Percentiles rank a stretch among this genome's conserved stretches.
Evolutionary conservation across 306 rosid genomes (phyloP).

Genomic region (Pterocarpus santalinus): DNA sequence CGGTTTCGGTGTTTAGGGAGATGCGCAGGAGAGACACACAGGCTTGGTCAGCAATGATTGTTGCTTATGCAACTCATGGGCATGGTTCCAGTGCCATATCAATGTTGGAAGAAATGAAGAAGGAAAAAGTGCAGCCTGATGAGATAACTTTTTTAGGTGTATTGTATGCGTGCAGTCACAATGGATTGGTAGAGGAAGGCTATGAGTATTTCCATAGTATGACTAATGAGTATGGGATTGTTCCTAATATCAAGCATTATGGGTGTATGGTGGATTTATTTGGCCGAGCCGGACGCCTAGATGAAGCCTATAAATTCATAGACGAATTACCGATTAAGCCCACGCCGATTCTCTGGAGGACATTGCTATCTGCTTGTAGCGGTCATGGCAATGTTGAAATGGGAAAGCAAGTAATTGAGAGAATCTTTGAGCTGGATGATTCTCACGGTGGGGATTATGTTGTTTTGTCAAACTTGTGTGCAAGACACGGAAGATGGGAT

Average conservation of each 20-base stretch:
- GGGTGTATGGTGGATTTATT: conserved; percentile 95
- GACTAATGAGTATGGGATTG: conserved; percentile 65
- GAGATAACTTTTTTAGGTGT: conserved; percentile 80
- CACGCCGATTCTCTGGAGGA: conserved; percentile 82
- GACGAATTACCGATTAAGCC: conserved; percentile 69
- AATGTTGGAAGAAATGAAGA: conserved; percentile 77
- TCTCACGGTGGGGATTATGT: conserved; percentile 93
- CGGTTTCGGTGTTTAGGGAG: conserved; percentile 64
- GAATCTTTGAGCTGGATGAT: conserved; percentile 74
- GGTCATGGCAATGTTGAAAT: conserved; percentile 77
- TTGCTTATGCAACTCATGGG: conserved; percentile 86
- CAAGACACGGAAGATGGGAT: conserved; percentile 80
- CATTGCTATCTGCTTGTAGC: conserved; percentile 77
- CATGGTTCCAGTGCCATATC: conserved; percentile 63
- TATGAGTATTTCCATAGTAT: conserved; percentile 65
- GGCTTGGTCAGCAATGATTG: conserved; percentile 85
- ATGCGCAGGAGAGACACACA: conserved; percentile 78
- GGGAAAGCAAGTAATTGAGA: conserved; percentile 67
- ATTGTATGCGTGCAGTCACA: conserved; percentile 84
- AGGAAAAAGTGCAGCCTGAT: conserved; percentile 66
- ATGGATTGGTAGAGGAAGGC: conserved; percentile 80
- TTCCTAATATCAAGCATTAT: conserved; percentile 77
- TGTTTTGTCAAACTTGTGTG: conserved; percentile 80
- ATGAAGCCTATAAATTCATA: conserved; percentile 77
- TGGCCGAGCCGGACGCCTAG: conserved; percentile 76